These are phyloP conservation scores for Aspergillus latus DNA, from an alignment of 2,329 filamentous ascomycete species.

Conservation along the genomic window DNA sequence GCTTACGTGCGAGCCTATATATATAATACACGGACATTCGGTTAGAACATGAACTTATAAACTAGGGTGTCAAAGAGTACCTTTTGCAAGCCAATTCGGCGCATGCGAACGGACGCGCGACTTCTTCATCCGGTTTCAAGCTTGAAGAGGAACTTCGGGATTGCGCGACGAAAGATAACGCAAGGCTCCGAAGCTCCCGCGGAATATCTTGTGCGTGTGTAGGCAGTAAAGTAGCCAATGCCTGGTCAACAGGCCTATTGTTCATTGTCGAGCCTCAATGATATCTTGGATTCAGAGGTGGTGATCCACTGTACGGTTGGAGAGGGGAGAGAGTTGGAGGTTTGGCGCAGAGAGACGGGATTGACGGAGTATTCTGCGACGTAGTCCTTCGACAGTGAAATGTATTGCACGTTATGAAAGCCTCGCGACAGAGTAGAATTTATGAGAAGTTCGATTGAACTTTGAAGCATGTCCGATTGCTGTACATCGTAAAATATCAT, in stretches of 20 bases:
- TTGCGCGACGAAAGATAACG: slow-evolving; percentile 73
- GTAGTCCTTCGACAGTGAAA: background rate
- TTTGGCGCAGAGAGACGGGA: background rate
- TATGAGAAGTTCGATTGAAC: no score
- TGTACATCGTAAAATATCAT: background rate
- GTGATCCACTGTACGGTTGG: background rate
- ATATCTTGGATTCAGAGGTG: background rate
- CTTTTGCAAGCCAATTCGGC: slow-evolving; percentile 87
- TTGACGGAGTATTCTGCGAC: background rate
- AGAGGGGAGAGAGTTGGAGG: background rate
- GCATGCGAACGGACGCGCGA: slow-evolving; percentile 80
- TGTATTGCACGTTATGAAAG: no score
- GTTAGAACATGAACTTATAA: background rate
- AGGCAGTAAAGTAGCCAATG: slow-evolving; percentile 71
- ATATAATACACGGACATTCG: background rate
- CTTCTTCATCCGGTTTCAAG: slow-evolving; percentile 81
- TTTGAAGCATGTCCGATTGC: background rate
- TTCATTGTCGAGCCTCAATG: slow-evolving; percentile 55
- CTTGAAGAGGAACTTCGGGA: slow-evolving; percentile 74
- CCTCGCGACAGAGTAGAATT: no score
- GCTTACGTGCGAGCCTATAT: slow-evolving; percentile 67
- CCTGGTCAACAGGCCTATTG: slow-evolving; percentile 69
- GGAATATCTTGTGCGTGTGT: slow-evolving; percentile 68
- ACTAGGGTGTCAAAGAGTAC: slow-evolving; percentile 40
- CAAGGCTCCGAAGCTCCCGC: slow-evolving; percentile 67